Base-by-base conservation (phyloP, 148 eudicot species). In the Spergularia marina region DNA sequence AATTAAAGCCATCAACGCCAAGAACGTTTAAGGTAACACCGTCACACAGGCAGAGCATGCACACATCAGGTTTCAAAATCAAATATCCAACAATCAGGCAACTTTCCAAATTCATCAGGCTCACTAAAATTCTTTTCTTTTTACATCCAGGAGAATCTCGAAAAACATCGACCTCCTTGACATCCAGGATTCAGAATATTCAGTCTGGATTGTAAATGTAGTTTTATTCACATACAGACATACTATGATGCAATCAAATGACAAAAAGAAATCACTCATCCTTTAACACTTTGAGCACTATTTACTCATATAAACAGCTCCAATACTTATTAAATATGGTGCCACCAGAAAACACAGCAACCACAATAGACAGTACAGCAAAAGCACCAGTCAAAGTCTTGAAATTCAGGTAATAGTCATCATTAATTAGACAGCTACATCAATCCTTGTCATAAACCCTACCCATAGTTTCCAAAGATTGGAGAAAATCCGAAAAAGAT, bases 351-450 rank as follows among this genome's bases (percentile, higher is more conserved):
- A 18, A 67, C 12, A 44, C 49, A 44, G 49, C 49, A 44, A 44
- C 49, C 49, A 8, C 49, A 74, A 17, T 47, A 74, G 58, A 11
- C 56, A 44, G 39, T 21, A 41, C 71, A 58, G 23, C n/a, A 76
- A 61, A 54, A 62, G 47, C 20, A 70, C 56, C 25, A 41, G 15
- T 56, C 52, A 21, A 40, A 55, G 23, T 23, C 15, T 23, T 13
- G 17, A 67, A 21, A 59, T 41, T 71, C 52, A 5, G 47, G 63
- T 23, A 71, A 17, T 41, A 49, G 18, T 10, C 18, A 20, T 23
- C 25, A 73, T 53, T 30, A 49, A 2, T 34, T 13, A 21, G 62
- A 60, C 41, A 78, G 49, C 53, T 58, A 66, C 77, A 58, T 73
- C 44, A 56, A 53, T 72, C 20, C n/a, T 13, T 65, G 2, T 23